Base-by-base conservation (phyloP, 2,329 filamentous ascomycete genomes). In the Phyllosticta capitalensis region DNA sequence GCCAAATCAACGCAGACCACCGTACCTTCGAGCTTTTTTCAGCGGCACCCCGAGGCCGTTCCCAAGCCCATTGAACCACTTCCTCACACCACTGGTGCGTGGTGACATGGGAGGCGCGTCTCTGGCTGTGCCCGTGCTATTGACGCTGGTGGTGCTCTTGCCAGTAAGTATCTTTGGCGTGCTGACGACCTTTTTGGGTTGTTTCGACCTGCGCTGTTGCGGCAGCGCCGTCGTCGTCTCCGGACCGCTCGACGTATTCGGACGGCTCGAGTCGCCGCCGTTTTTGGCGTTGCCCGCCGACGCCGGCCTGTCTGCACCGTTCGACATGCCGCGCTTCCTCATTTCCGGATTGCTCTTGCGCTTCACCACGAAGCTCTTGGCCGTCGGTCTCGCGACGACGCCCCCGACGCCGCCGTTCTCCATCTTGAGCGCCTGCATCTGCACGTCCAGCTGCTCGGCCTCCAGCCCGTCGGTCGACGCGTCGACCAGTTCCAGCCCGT, bases 21-120 rank as follows among this genome's bases (percentile, higher is more conserved):
- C n/a, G n/a, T 26, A 59, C 58, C 58, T 60, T 24, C 48, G 55
- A 10, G 54, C 54, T 21, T 60, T 60, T 21, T 54, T 56, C 28
- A 60, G 54, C n/a, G 26, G 33, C 1, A 45, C 38, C 14, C 58
- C 54, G 10, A 59, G 24, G 24, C 24, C 24, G 24, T 3, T 26
- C 24, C 24, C 24, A 26, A 26, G 50, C 2, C 58, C 58, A 7
- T 48, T 52, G 30, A 60, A 60, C 50, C 51, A 60, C n/a, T 38
- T 56, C 33, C 53, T 60, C 48, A 60, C 33, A 20, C 58, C 30
- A 48, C 54, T 56, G 20, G 58, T 56, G 30, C 30, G 52, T 19
- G 58, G 58, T 1, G 52, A 48, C 26, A 45, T 7, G 5, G 38
- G 38, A 6, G 17, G 14, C 3, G 5, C 4, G 38, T 17, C 33